Conservation (phyloP, 768 basidiomycete species). For the Mycena belliarum region DNA sequence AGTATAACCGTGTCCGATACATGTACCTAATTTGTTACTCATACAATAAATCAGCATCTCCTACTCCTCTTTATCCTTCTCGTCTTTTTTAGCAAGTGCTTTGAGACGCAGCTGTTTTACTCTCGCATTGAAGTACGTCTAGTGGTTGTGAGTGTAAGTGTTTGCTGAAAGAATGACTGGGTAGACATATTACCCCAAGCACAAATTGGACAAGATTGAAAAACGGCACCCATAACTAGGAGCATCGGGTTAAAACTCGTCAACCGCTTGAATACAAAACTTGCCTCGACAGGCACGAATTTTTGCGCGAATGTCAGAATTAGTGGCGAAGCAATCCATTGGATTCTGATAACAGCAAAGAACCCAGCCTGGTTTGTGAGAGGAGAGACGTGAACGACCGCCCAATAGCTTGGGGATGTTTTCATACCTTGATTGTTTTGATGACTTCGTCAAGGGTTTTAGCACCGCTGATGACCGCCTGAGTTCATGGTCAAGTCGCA, state of each 20-base stretch:
- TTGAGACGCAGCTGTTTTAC: conserved; percentile 64
- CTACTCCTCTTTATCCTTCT: conserved; percentile 25
- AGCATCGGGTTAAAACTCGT: background rate
- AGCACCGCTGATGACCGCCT: conserved; percentile 76
- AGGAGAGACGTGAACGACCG: background rate
- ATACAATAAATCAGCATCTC: conserved; percentile 4
- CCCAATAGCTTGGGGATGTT: conserved; percentile 66
- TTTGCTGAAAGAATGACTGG: background rate
- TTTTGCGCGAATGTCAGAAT: conserved; percentile 76
- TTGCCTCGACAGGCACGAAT: conserved; percentile 74
- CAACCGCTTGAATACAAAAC: background rate
- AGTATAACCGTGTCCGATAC: conserved; percentile 12
- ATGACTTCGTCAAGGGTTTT: conserved; percentile 62
- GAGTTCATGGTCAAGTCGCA: too few relatives aligned
- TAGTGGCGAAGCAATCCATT: conserved; percentile 45
- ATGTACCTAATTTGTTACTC: background rate
- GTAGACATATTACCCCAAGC: conserved; percentile 53
- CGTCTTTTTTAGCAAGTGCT: conserved; percentile 50
- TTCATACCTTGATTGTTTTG: conserved; percentile 74
- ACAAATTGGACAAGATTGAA: conserved; percentile 79
- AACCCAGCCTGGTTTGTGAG: conserved; percentile 49
- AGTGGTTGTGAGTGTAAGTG: too few relatives aligned
- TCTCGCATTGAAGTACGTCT: conserved; percentile 74
- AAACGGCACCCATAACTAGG: conserved; percentile 83
- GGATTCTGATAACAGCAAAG: conserved; percentile 70